Evolutionary conservation across 2,329 filamentous ascomycete genomes (phyloP).

Genomic region (Leptographium procerum): DNA sequence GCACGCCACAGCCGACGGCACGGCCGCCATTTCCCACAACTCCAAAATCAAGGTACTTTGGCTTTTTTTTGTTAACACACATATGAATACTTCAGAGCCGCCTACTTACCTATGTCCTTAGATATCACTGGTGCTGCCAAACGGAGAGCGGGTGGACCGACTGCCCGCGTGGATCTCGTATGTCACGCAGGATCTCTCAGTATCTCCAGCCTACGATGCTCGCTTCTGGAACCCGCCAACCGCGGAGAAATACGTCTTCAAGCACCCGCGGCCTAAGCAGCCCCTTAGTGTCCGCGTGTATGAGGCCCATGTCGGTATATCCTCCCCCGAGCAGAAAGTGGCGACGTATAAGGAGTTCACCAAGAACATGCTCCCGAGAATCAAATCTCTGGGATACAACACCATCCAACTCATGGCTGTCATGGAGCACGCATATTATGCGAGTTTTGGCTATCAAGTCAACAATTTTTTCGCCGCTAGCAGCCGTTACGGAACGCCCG

Average conservation of each 20-base stretch:
- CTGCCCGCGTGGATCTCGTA: constrained; percentile 96
- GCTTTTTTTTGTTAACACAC: too few relatives aligned
- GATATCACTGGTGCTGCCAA: constrained; percentile 75
- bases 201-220: constrained; percentile 89
- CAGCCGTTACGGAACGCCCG: constrained; percentile 85
- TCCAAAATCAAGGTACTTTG: constrained; percentile 79
- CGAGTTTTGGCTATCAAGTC: constrained; percentile 96
- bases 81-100: not conserved
- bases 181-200: constrained; percentile 80
- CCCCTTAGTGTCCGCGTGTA: constrained; percentile 84
- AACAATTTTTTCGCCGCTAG: constrained; percentile 98
- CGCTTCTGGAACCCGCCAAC: constrained; percentile 92
- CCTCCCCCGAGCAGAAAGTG: constrained; percentile 77
- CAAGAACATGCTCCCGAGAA: constrained; percentile 78
- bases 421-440: constrained; percentile 99
- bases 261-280: constrained; percentile 71
- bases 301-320: constrained; percentile 97
- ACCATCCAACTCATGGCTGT: constrained; percentile 97
- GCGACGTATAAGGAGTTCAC: constrained; percentile 98
- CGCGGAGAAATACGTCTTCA: constrained; percentile 69
- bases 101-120: constrained; percentile 22
- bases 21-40: constrained; percentile 76
- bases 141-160: constrained; percentile 72
- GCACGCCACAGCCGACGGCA: constrained; percentile 55
- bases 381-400: constrained; percentile 86